phyloP scores from a whole-genome alignment of 768 basidiomycete species.

The Tylopilus sp. region DNA sequence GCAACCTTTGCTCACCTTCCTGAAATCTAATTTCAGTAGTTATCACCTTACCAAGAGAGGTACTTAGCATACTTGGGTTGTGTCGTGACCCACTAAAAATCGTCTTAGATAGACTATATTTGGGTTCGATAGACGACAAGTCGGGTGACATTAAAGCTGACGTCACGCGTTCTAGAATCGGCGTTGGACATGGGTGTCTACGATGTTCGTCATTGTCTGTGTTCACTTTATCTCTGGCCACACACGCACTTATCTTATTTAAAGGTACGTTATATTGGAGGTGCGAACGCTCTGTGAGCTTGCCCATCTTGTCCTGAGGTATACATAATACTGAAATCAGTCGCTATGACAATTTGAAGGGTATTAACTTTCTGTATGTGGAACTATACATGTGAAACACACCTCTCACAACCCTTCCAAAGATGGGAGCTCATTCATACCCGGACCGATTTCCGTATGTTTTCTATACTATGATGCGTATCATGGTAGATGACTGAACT shows the following conservation, averaged over 20 bases:
- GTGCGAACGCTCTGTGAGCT: neutral
- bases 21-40: neutral
- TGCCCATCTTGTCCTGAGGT: neutral
- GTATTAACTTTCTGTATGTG: neutral
- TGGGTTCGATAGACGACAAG: neutral
- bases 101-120: neutral
- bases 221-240: neutral
- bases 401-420: neutral
- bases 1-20: neutral
- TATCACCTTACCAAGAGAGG: neutral
- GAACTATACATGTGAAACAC: neutral
- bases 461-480: neutral
- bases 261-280: conserved; percentile 1
- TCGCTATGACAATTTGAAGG: neutral
- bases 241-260: neutral
- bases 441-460: neutral
- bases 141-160: neutral
- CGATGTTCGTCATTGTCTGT: neutral
- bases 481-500: neutral
- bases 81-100: neutral
- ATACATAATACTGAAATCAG: neutral
- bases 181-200: neutral
- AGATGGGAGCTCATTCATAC: conserved; percentile 1
- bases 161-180: neutral
- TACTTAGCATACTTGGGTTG: neutral